Base-by-base conservation (phyloP, 257 asterid species). In the Knoxia roxburghii region DNA sequence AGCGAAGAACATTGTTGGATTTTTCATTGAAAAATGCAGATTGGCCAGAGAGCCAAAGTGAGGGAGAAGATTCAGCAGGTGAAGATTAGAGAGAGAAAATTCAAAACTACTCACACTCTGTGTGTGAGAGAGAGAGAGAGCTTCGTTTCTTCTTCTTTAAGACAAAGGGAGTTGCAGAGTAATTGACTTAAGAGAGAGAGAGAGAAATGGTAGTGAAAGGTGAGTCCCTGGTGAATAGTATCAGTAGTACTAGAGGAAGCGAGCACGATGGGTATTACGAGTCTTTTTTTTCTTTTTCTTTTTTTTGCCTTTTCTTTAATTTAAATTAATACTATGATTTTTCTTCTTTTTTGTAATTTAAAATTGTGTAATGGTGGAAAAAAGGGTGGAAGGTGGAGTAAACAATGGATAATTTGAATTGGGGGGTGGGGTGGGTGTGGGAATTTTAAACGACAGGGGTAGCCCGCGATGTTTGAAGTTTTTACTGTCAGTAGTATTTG, bases 161-260 rank as follows among this genome's bases (percentile, higher is more conserved):
- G 90, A 77, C 83, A 86, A 78, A 80, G 74, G 78, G 79, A 81
- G 78, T 49, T 71, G 84, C 85, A 79, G 82, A 71, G 46, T 40
- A 61, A 9, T 3, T 4, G 9, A 37, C 4, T 37, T 4, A 9
- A 37, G 41, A 37, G 41, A 37, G 41, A 37, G 41, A 37, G 67
- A 67, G 76, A 71, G 76, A 59, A 75, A 65, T 26, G 72, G 64
- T 46, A 13, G 73, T 23, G 78, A 69, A 53, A 33, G 68, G 70
- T 59, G 65, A 77, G 37, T 66, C 68, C 67, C 76, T 27, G n/a
- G n/a, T n/a, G 76, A 75, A 61, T 39, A 13, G 32, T n/a, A 37
- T 20, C 6, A 11, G 75, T n/a, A 58, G 66, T 9, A 37, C 4
- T 4, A 9, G 69, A 41, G 61, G 75, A 40, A 64, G 73, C 24